phyloP scores from a whole-genome alignment of 1,139 yeast species.

The Wickerhamomyces sp. region DNA sequence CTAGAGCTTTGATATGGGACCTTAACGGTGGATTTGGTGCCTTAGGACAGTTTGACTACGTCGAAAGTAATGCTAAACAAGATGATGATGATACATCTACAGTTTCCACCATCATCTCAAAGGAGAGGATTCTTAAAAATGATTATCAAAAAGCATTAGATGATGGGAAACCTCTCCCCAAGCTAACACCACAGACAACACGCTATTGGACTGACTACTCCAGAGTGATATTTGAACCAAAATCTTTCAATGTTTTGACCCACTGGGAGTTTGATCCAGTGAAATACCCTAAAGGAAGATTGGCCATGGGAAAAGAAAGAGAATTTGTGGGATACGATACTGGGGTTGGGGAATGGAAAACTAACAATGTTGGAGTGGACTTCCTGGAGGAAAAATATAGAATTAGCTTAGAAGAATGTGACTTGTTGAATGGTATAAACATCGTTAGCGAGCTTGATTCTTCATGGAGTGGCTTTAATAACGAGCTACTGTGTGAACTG shows the following conservation, averaged over 20 bases:
- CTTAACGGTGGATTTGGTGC: conserved; percentile 62
- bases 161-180: conserved; percentile 32
- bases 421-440: conserved; percentile 65
- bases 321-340: conserved; percentile 37
- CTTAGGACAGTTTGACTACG: conserved; percentile 48
- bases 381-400: conserved; percentile 59
- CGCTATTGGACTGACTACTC: conserved; percentile 81
- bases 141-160: conserved; percentile 64
- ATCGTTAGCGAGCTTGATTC: conserved; percentile 63
- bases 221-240: conserved; percentile 62
- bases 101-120: conserved; percentile 18
- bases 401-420: conserved; percentile 69
- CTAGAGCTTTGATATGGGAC: conserved; percentile 79
- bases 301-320: conserved; percentile 18
- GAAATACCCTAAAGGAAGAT: conserved; percentile 35
- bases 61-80: conserved; percentile 17
- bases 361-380: conserved; percentile 32
- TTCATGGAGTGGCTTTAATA: conserved; percentile 82
- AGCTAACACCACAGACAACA: conserved; percentile 39
- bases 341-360: conserved; percentile 46
- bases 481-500: conserved; percentile 44
- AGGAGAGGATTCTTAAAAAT: conserved; percentile 36
- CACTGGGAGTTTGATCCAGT: conserved; percentile 51
- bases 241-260: conserved; percentile 44
- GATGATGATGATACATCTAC: conserved; percentile 11